phyloP scores from a whole-genome alignment of 2,329 filamentous ascomycete species.

The Zymoseptoria pseudotritici region DNA sequence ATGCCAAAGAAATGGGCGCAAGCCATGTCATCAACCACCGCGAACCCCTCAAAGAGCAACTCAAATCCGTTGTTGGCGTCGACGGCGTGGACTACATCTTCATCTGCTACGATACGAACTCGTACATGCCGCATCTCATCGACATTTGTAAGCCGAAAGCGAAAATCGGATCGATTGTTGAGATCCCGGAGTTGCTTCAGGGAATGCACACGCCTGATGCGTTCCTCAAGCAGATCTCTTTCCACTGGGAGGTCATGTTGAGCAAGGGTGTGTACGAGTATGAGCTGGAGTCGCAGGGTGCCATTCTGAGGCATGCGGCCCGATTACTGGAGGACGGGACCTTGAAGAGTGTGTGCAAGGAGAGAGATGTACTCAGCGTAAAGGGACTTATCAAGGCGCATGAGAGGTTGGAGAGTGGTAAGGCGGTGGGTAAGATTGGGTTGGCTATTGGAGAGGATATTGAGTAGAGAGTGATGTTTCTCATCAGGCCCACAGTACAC shows the following conservation, averaged over 20 bases:
- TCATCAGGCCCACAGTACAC: no score
- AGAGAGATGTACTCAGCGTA: constrained; percentile 6
- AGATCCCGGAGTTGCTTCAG: constrained; percentile 7
- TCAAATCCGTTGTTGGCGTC: constrained; percentile 17
- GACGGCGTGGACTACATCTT: constrained; percentile 14
- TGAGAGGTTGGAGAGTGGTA: constrained; percentile 12
- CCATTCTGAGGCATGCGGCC: constrained; percentile 7
- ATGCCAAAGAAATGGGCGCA: constrained; percentile 35
- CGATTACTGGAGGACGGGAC: constrained; percentile 5
- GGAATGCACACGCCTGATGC: constrained; percentile 7
- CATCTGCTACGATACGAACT: constrained; percentile 11
- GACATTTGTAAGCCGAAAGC: constrained; percentile 10
- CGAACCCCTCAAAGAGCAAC: constrained; percentile 32
- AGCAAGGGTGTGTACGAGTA: constrained; percentile 9
- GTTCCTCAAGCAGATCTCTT: constrained; percentile 9
- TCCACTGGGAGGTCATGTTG: constrained; percentile 12
- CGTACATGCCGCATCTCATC: constrained; percentile 8
- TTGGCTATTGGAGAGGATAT: constrained; percentile 9
- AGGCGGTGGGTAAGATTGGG: constrained; percentile 10
- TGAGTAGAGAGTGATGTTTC: neutral
- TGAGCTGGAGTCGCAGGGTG: constrained; percentile 12
- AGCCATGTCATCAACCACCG: constrained; percentile 39
- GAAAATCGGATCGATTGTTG: constrained; percentile 11
- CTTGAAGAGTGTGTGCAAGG: constrained; percentile 2
- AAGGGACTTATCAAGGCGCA: constrained; percentile 8